A percentile compares a stretch with the other conserved stretches of the same genome.
phyloP scores from a whole-genome alignment of 345 rosid species.

The Mallotus nudiflorus region DNA sequence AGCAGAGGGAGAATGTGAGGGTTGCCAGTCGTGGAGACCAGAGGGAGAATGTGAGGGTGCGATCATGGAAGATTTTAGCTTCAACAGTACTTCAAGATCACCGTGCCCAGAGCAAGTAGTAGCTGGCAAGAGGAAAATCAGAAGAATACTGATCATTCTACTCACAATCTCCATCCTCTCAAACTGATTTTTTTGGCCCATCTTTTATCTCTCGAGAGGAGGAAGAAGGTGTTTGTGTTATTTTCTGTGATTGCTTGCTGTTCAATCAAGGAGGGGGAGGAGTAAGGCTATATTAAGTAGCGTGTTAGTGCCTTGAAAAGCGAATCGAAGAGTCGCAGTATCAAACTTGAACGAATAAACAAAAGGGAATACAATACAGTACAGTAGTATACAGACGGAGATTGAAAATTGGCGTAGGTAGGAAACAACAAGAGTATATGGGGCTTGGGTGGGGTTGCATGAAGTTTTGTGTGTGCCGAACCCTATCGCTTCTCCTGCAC shows the following conservation, averaged over 20 bases:
- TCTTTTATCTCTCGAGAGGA: no score
- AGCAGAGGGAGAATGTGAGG: constrained; percentile 41
- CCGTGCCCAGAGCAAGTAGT: constrained; percentile 33
- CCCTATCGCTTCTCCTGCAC: not conserved
- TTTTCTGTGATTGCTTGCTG: constrained; percentile 27
- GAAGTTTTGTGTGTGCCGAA: constrained; percentile 13
- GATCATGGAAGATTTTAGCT: constrained; percentile 60
- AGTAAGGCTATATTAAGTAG: constrained; percentile 32
- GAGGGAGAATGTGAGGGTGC: constrained; percentile 48
- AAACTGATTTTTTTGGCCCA: no score
- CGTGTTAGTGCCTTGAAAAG: constrained; percentile 15
- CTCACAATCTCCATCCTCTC: constrained; percentile 11
- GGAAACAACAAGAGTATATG: not conserved
- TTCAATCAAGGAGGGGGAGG: constrained; percentile 5
- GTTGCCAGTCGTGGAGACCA: constrained; percentile 70
- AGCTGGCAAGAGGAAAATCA: constrained; percentile 22
- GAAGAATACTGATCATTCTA: constrained; percentile 20
- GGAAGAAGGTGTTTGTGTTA: constrained; percentile 29
- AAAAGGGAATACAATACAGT: not conserved
- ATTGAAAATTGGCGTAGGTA: no score
- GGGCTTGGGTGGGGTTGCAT: constrained; percentile 6
- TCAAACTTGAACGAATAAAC: constrained; percentile 27
- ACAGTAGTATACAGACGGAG: no score
- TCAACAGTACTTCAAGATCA: constrained; percentile 61
- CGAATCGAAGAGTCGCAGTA: constrained; percentile 45